phyloP scores from a whole-genome alignment of 176 grass and related monocot species.

The Areca catechu region DNA sequence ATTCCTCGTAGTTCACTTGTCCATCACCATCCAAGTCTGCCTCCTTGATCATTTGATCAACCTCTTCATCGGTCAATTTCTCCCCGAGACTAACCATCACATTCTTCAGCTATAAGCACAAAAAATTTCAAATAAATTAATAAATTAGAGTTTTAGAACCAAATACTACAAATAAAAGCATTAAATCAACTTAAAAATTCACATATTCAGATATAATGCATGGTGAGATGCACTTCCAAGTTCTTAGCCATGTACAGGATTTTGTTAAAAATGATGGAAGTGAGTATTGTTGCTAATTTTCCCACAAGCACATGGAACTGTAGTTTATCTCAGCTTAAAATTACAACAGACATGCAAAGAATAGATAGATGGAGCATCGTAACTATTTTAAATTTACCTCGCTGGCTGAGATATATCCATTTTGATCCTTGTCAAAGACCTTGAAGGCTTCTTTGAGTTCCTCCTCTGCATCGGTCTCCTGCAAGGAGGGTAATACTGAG shows the following conservation, averaged over 20 bases:
- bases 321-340: no score
- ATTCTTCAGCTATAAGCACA: constrained; percentile 26
- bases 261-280: no score
- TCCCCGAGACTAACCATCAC: constrained; percentile 76
- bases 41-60: constrained; percentile 63
- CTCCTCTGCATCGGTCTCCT: constrained; percentile 46
- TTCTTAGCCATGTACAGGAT: no score
- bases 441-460: constrained; percentile 84
- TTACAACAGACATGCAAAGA: background rate
- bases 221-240: no score
- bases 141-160: no score
- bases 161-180: no score
- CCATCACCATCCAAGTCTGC: constrained; percentile 74
- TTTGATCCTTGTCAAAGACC: constrained; percentile 91
- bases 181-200: no score
- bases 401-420: constrained; percentile 58
- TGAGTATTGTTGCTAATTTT: no score
- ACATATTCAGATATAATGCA: no score
- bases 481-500: background rate
- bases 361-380: background rate
- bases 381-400: constrained; percentile 28
- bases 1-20: constrained; percentile 72
- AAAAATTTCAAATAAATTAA: background rate
- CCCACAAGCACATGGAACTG: no score
- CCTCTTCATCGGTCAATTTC: constrained; percentile 62